Percentiles rank a stretch among this genome's conserved stretches.
phyloP scores from a whole-genome alignment of 2,329 filamentous ascomycete species.

The Aspergillus udagawae region DNA sequence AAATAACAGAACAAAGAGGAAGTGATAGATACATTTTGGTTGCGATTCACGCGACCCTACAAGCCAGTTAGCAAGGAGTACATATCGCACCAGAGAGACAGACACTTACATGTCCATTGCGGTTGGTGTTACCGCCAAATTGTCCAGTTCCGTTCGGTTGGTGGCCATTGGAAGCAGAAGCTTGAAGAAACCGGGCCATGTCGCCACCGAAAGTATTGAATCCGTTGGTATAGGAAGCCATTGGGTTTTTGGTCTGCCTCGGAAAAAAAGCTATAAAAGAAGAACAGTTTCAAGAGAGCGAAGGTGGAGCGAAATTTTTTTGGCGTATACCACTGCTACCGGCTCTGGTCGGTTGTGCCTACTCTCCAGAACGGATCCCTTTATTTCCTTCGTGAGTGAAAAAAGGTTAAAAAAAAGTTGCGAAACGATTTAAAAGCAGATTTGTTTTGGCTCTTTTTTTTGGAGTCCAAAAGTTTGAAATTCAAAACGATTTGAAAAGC shows the following conservation, averaged over 20 bases:
- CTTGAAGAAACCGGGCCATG: background rate
- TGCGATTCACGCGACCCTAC: background rate
- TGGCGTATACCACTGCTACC: background rate
- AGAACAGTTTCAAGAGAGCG: background rate
- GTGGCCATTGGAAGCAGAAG: background rate
- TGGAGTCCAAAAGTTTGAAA: background rate
- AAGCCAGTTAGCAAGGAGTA: background rate
- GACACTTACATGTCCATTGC: background rate
- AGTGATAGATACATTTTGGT: background rate
- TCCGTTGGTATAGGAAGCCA: constrained; percentile 3
- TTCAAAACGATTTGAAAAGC: background rate
- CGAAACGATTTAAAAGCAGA: background rate
- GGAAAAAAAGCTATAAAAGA: background rate
- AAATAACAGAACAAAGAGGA: background rate
- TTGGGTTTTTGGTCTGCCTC: constrained; percentile 1
- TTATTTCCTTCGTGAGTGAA: constrained; percentile 7
- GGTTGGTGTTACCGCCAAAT: background rate
- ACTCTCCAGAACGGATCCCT: constrained; percentile 6
- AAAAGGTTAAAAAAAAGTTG: constrained; percentile 3
- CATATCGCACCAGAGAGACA: background rate
- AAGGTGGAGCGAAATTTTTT: background rate
- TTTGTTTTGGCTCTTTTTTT: background rate
- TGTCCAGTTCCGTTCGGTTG: background rate
- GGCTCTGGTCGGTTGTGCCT: background rate
- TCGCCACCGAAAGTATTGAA: background rate